A percentile compares a stretch with the other conserved stretches of the same genome.
These are phyloP conservation scores for Mycena venus DNA, from an alignment of 768 basidiomycete genomes.

Conservation along the genomic window DNA sequence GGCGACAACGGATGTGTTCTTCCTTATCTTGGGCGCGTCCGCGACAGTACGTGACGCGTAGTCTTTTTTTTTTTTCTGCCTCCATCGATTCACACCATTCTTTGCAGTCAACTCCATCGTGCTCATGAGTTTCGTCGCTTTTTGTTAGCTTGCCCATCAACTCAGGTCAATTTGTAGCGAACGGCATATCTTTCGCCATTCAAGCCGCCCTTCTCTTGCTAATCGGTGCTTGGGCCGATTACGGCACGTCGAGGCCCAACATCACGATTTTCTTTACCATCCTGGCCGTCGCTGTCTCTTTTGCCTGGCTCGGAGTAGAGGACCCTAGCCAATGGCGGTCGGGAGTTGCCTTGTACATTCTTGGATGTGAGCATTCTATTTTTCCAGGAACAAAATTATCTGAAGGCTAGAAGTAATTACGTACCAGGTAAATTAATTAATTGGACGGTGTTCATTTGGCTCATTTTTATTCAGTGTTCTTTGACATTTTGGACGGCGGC, in stretches of 20 bases:
- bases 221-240: constrained; percentile 87
- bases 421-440: constrained; percentile 66
- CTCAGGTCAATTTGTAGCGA: constrained; percentile 51
- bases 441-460: neutral
- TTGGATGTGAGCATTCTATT: constrained; percentile 63
- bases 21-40: constrained; percentile 71
- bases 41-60: constrained; percentile 63
- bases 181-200: constrained; percentile 84
- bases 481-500: constrained; percentile 89
- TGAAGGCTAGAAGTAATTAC: constrained; percentile 65
- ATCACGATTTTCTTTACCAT: constrained; percentile 84
- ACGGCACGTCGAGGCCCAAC: constrained; percentile 76
- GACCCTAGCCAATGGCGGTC: constrained; percentile 74
- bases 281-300: constrained; percentile 74
- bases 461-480: constrained; percentile 60
- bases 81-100: neutral
- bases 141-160: neutral
- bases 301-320: constrained; percentile 84
- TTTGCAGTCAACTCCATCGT: constrained; percentile 82
- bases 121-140: constrained; percentile 57
- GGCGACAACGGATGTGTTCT: constrained; percentile 70
- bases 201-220: constrained; percentile 76
- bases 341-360: constrained; percentile 72
- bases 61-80: neutral
- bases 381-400: neutral